phyloP scores from a whole-genome alignment of 1,284 basidiomycete genomes.

The Cystobasidium slooffiae region DNA sequence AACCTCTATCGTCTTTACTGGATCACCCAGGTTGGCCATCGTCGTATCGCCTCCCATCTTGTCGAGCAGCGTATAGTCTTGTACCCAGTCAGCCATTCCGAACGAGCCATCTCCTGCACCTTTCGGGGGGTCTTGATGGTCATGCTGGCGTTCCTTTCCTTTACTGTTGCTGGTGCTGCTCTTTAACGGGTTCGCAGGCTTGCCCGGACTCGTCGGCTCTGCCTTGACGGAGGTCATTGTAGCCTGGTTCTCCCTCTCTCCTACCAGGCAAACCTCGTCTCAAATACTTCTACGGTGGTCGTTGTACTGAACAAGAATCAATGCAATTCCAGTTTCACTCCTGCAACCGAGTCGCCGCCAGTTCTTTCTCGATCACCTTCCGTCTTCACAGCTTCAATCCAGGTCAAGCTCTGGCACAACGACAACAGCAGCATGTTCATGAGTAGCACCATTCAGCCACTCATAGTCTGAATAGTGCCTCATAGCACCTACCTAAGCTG shows the following conservation, averaged over 20 bases:
- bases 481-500: too few relatives aligned
- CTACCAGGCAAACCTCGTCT: too few relatives aligned
- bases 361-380: conserved; percentile 9
- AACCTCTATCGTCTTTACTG: conserved; percentile 44
- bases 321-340: too few relatives aligned
- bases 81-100: conserved; percentile 43
- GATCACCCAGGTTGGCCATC: conserved; percentile 24
- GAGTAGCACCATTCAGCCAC: not conserved
- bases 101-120: not conserved
- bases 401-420: not conserved
- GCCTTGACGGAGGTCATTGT: not conserved
- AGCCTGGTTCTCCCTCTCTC: not conserved
- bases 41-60: conserved; percentile 32
- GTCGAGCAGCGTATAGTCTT: conserved; percentile 35
- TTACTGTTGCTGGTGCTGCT: conserved; percentile 21
- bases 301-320: too few relatives aligned
- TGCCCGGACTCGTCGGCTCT: conserved; percentile 19
- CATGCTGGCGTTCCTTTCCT: conserved; percentile 28
- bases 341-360: not conserved
- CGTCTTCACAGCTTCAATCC: not conserved
- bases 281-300: too few relatives aligned
- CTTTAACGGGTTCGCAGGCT: conserved; percentile 1
- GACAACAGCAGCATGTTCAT: conserved; percentile 2
- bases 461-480: too few relatives aligned
- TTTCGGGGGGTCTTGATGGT: not conserved